These are phyloP conservation scores for Kuraishia cidri DNA, from an alignment of 805 yeast species.

Conservation along the genomic window DNA sequence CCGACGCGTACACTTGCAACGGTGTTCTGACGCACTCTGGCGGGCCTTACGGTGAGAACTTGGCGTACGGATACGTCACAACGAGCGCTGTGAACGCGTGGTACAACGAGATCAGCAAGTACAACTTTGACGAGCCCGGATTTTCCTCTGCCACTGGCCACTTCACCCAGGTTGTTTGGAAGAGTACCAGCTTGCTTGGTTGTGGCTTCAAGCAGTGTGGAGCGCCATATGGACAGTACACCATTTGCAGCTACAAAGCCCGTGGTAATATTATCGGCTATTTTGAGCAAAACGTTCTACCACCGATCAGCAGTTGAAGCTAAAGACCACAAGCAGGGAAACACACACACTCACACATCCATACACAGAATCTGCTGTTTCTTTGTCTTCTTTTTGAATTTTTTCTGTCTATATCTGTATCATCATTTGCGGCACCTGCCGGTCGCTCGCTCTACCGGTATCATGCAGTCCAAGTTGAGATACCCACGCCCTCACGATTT, in stretches of 20 bases:
- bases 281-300: constrained; percentile 8
- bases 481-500: too few species aligned
- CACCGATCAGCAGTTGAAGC: too few species aligned
- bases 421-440: too few species aligned
- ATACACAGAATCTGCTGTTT: too few species aligned
- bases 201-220: constrained; percentile 49
- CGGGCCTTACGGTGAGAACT: constrained; percentile 68
- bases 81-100: constrained; percentile 57
- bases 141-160: constrained; percentile 51
- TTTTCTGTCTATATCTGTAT: too few species aligned
- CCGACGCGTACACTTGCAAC: constrained; percentile 45
- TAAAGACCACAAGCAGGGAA: too few species aligned
- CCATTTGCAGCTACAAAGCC: constrained; percentile 70
- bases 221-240: constrained; percentile 41
- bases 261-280: constrained; percentile 57
- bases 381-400: too few species aligned
- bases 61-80: constrained; percentile 59
- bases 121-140: constrained; percentile 45
- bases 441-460: too few species aligned
- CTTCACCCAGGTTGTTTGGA: constrained; percentile 76
- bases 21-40: constrained; percentile 57
- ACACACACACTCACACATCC: too few species aligned
- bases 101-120: constrained; percentile 56
- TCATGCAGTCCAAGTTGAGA: too few species aligned
- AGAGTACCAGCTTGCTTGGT: constrained; percentile 48